Conservation (phyloP, 805 yeast species). For the Metschnikowia vanudenii region DNA sequence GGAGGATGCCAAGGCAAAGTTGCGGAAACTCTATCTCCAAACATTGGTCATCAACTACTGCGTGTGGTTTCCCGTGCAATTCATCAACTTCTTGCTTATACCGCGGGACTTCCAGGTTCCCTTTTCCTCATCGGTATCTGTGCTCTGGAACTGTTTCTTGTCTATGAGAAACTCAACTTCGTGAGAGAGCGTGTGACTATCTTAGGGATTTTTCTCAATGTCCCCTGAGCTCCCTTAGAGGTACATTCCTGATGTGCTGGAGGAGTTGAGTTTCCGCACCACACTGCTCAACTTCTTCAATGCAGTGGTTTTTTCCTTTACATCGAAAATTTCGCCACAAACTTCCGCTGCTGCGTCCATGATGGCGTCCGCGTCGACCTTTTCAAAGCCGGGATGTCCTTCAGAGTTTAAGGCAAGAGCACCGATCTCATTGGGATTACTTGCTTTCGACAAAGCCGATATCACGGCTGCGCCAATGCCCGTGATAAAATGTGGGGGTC, state of each 20-base stretch:
- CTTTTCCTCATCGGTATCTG: slow-evolving; percentile 81
- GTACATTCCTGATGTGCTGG: slow-evolving; percentile 29
- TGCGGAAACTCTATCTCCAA: slow-evolving; percentile 61
- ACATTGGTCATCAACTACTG: slow-evolving; percentile 67
- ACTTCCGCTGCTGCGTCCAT: slow-evolving; percentile 27
- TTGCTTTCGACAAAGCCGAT: slow-evolving; percentile 22
- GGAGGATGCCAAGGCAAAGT: slow-evolving; percentile 61
- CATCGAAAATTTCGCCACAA: slow-evolving; percentile 6
- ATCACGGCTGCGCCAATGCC: slow-evolving; percentile 52
- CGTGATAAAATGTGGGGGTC: slow-evolving; percentile 62
- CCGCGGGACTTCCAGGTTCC: slow-evolving; percentile 83
- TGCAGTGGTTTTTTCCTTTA: slow-evolving; percentile 2
- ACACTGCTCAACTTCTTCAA: slow-evolving; percentile 20
- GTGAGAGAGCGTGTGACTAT: background rate
- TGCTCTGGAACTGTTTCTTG: slow-evolving; percentile 90
- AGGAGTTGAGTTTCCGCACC: slow-evolving; percentile 25
- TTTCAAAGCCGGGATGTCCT: slow-evolving; percentile 62
- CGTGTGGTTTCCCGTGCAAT: slow-evolving; percentile 84
- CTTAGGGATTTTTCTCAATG: background rate
- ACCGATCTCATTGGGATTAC: slow-evolving; percentile 5
- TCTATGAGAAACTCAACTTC: slow-evolving; percentile 62
- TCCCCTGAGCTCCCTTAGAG: slow-evolving; percentile 9
- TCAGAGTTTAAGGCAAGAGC: slow-evolving; percentile 50
- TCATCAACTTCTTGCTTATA: slow-evolving; percentile 66
- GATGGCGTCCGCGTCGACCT: slow-evolving; percentile 44